Percentiles rank a stretch among this genome's conserved stretches.
phyloP scores from a whole-genome alignment of 2,329 filamentous ascomycete species.

The Blastomyces emzantsi region DNA sequence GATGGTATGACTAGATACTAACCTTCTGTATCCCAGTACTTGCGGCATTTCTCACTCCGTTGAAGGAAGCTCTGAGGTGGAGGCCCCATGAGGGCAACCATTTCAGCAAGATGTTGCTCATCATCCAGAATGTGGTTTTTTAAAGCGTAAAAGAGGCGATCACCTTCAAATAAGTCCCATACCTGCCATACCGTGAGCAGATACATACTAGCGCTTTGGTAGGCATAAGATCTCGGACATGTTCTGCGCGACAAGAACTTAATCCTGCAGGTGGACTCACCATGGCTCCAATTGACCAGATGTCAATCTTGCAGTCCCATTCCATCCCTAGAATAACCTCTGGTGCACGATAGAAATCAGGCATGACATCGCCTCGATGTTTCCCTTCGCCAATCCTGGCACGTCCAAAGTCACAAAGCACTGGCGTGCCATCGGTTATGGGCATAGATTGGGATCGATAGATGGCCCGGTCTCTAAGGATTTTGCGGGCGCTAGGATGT shows the following conservation, averaged over 20 bases:
- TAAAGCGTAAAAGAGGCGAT: slow-evolving; percentile 13
- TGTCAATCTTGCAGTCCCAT: slow-evolving; percentile 37
- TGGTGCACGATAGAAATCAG: slow-evolving; percentile 15
- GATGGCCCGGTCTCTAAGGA: slow-evolving; percentile 22
- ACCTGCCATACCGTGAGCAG: slow-evolving; percentile 10
- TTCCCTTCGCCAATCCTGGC: slow-evolving; percentile 28
- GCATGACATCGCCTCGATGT: slow-evolving; percentile 18
- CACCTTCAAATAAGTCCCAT: slow-evolving; percentile 17
- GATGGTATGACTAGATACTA: background rate
- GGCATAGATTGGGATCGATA: slow-evolving; percentile 24
- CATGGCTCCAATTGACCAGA: slow-evolving; percentile 29
- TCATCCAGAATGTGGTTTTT: slow-evolving; percentile 15
- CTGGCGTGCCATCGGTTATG: slow-evolving; percentile 22
- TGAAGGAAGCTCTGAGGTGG: slow-evolving; percentile 13
- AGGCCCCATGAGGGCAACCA: slow-evolving; percentile 16
- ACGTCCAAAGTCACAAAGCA: slow-evolving; percentile 40
- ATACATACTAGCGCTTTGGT: background rate
- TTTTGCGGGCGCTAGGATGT: slow-evolving; percentile 24
- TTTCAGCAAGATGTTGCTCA: slow-evolving; percentile 17
- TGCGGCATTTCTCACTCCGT: slow-evolving; percentile 12
- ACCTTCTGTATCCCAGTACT: slow-evolving; percentile 17
- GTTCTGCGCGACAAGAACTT: background rate
- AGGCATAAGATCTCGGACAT: background rate
- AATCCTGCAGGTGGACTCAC: background rate
- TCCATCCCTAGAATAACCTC: slow-evolving; percentile 35